Conservation (phyloP, 2,329 filamentous ascomycete genomes). For the Verticillium nonalfalfae region DNA sequence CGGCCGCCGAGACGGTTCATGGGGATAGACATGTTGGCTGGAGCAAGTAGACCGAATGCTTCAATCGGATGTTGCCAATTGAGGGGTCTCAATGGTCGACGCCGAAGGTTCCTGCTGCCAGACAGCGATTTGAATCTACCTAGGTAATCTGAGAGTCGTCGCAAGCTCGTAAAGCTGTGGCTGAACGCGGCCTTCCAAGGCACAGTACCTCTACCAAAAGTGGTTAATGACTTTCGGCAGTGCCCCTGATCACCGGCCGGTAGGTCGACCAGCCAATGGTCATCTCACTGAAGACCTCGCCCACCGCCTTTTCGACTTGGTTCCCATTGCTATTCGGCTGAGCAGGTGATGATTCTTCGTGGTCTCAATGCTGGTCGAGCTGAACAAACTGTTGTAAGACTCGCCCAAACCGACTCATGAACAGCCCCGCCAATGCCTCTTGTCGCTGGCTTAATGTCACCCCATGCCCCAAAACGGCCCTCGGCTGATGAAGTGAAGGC, state of each 20-base stretch:
- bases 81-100: neutral
- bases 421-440: neutral
- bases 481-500: neutral
- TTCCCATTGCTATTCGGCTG: neutral
- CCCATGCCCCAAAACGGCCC: neutral
- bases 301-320: neutral
- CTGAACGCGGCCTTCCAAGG: neutral
- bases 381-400: neutral
- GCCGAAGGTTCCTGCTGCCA: neutral
- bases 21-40: slow-evolving; percentile 8
- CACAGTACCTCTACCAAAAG: neutral
- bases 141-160: neutral
- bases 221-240: neutral
- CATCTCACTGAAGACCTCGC: neutral
- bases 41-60: neutral
- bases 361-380: neutral
- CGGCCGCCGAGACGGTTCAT: slow-evolving; percentile 13
- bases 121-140: neutral
- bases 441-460: neutral
- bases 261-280: neutral
- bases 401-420: neutral
- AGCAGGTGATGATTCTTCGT: neutral
- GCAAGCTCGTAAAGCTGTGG: neutral
- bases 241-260: neutral
- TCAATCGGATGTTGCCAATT: neutral